Evolutionary conservation across 1,284 basidiomycete genomes (phyloP).

Genomic region (Agaricales sp.): DNA sequence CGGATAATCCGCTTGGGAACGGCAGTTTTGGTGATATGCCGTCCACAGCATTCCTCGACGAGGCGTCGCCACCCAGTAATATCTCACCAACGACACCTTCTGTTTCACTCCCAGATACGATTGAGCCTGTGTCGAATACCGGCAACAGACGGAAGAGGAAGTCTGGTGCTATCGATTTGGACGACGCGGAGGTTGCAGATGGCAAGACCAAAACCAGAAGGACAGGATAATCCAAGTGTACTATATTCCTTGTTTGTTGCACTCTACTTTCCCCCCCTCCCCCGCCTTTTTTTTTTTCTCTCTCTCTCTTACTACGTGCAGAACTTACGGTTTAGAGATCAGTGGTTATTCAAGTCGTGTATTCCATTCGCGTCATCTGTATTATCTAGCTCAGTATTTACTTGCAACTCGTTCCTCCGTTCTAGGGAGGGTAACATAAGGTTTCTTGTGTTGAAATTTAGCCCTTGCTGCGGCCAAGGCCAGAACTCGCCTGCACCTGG

Average conservation of each 20-base stretch:
- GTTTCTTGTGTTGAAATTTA: neutral
- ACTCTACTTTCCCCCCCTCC: neutral
- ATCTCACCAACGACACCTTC: constrained; percentile 9
- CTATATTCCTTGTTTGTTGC: neutral
- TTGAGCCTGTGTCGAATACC: neutral
- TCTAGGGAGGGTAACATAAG: too few relatives aligned
- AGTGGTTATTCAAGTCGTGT: neutral
- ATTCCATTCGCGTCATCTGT: neutral
- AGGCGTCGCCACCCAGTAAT: constrained; percentile 18
- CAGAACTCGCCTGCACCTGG: neutral
- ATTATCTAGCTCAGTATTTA: neutral
- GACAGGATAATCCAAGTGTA: neutral
- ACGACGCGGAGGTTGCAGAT: neutral
- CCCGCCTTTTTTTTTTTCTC: neutral
- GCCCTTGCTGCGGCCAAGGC: neutral
- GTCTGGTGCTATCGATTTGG: neutral
- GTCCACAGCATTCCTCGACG: constrained; percentile 25
- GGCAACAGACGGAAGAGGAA: neutral
- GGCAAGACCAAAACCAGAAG: constrained; percentile 1
- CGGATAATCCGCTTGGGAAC: constrained; percentile 7
- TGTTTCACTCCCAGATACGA: neutral
- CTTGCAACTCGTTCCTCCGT: too few relatives aligned
- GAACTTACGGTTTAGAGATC: too few relatives aligned
- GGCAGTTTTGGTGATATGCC: constrained; percentile 14
- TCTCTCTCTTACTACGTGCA: too few relatives aligned